Evolutionary conservation across 306 rosid genomes (phyloP).

Genomic region (Astragalus membranaceus): DNA sequence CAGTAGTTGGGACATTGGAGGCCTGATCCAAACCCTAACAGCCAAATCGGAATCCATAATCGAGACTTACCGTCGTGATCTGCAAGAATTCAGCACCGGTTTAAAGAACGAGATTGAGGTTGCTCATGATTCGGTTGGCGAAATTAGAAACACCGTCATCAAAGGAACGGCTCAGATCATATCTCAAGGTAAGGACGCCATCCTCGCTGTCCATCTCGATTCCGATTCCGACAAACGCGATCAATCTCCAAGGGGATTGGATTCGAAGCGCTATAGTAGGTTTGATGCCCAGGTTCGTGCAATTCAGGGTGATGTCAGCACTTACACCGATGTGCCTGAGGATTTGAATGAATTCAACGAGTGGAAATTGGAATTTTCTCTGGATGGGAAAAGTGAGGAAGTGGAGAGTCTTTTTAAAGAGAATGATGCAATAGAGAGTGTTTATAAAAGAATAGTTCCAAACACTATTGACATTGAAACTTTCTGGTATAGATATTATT

Average conservation of each 20-base stretch:
- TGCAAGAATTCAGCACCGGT: slow-evolving; percentile 68
- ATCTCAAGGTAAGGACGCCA: slow-evolving; percentile 63
- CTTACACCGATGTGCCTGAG: slow-evolving; percentile 64
- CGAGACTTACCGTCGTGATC: slow-evolving; percentile 90
- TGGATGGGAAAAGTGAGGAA: slow-evolving; percentile 50
- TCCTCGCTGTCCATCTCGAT: slow-evolving; percentile 49
- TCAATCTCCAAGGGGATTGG: slow-evolving; percentile 19
- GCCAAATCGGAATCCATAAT: slow-evolving; percentile 72
- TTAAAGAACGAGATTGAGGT: slow-evolving; percentile 79
- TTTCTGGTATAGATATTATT: slow-evolving; percentile 78
- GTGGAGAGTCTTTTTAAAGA: slow-evolving; percentile 45
- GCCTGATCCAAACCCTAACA: slow-evolving; percentile 54
- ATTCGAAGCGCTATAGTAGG: slow-evolving; percentile 54
- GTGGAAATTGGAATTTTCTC: slow-evolving; percentile 51
- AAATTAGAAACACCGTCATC: slow-evolving; percentile 65
- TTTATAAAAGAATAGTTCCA: slow-evolving; percentile 56
- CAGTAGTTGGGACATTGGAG: slow-evolving; percentile 69
- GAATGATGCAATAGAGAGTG: slow-evolving; percentile 47
- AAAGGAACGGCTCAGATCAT: slow-evolving; percentile 81
- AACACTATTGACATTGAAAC: slow-evolving; percentile 43
- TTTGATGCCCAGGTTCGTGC: slow-evolving; percentile 65
- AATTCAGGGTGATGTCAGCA: slow-evolving; percentile 54
- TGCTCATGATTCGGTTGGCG: slow-evolving; percentile 79
- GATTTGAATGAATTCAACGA: slow-evolving; percentile 49
- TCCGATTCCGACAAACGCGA: slow-evolving; percentile 46